Evolutionary conservation across 2,329 filamentous ascomycete genomes (phyloP).

Genomic region (Tolypocladium guangdongense): DNA sequence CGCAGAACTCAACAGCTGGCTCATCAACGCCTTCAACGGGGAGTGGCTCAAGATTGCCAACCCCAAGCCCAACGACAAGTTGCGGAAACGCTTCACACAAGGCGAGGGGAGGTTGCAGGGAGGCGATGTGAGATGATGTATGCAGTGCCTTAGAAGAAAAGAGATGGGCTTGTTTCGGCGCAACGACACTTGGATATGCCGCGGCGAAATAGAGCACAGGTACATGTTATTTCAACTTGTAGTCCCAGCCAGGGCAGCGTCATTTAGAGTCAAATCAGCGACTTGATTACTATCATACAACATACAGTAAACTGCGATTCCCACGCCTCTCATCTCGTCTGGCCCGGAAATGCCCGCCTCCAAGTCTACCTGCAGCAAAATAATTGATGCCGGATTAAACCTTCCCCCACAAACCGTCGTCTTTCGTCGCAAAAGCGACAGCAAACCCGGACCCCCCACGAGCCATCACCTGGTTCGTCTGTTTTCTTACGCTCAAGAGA

Average conservation of each 20-base stretch:
- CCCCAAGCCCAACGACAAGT: constrained; percentile 32
- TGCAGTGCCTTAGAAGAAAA: too few relatives aligned
- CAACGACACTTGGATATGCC: not conserved
- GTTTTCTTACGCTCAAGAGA: not conserved
- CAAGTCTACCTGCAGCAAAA: constrained; percentile 4
- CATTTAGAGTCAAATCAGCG: not conserved
- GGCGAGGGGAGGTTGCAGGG: not conserved
- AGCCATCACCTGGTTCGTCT: not conserved
- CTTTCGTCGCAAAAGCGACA: not conserved
- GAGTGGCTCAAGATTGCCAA: constrained; percentile 64
- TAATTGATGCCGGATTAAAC: not conserved
- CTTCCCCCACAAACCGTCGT: not conserved
- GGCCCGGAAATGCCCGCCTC: constrained; percentile 1
- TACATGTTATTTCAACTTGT: not conserved
- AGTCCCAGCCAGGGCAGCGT: not conserved
- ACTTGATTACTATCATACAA: constrained; percentile 9
- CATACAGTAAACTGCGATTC: not conserved
- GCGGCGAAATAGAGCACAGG: not conserved
- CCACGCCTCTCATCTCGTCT: constrained; percentile 1
- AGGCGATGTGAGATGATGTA: not conserved
- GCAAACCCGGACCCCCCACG: not conserved
- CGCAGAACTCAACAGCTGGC: constrained; percentile 72
- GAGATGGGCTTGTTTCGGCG: not conserved
- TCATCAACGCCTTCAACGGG: constrained; percentile 95
- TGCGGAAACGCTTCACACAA: not conserved